phyloP scores from a whole-genome alignment of 2,329 filamentous ascomycete genomes.

The Arthrobotrys megalospora region DNA sequence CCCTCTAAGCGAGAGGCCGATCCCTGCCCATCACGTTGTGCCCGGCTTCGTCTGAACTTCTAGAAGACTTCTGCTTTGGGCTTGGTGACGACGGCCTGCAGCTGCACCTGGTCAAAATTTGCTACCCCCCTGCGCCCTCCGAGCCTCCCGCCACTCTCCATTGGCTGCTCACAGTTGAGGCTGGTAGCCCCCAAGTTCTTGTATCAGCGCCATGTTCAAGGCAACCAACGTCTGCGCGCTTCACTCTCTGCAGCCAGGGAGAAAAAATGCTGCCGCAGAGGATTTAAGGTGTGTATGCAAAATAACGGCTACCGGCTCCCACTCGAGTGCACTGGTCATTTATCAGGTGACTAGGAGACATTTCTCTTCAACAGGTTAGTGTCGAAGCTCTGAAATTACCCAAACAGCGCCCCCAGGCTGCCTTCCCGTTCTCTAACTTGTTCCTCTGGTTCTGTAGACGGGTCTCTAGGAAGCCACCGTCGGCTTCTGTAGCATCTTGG shows the following conservation, averaged over 20 bases:
- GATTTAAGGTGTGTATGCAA: slow-evolving; percentile 17
- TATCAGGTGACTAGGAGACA: slow-evolving; percentile 50
- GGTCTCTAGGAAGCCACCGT: slow-evolving; percentile 57
- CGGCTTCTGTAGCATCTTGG: slow-evolving; percentile 54
- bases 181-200: slow-evolving; percentile 23
- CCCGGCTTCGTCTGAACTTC: slow-evolving; percentile 46
- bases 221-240: slow-evolving; percentile 47
- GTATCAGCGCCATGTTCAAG: slow-evolving; percentile 47
- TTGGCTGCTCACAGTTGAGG: slow-evolving; percentile 44
- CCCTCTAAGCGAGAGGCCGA: slow-evolving; percentile 40
- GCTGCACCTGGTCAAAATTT: slow-evolving; percentile 42
- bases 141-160: slow-evolving; percentile 38
- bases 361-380: slow-evolving; percentile 46
- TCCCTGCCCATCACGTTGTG: slow-evolving; percentile 53
- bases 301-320: slow-evolving; percentile 34
- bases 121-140: slow-evolving; percentile 32
- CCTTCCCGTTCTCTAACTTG: slow-evolving; percentile 41
- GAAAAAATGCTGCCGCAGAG: slow-evolving; percentile 27
- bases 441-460: slow-evolving; percentile 43
- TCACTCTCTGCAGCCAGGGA: slow-evolving; percentile 17
- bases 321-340: slow-evolving; percentile 12
- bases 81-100: slow-evolving; percentile 44
- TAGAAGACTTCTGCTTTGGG: slow-evolving; percentile 52
- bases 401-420: slow-evolving; percentile 53
- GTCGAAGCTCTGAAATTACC: slow-evolving; percentile 41